phyloP scores from a whole-genome alignment of 345 rosid genomes.

The Fremontodendron californicum region DNA sequence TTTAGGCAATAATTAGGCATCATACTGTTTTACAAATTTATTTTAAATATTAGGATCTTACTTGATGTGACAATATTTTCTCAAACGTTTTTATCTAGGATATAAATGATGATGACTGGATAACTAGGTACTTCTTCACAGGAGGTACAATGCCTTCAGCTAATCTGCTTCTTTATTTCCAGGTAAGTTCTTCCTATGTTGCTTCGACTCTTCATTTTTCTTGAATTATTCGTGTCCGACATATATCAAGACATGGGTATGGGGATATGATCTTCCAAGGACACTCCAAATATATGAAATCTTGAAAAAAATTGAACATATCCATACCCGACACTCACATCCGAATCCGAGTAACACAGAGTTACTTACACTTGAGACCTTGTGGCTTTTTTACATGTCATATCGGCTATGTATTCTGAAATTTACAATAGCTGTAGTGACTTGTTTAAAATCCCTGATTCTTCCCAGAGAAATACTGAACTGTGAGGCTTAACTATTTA shows the following conservation, averaged over 20 bases:
- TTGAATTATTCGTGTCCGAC: no score
- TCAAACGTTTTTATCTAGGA: slow-evolving; percentile 36
- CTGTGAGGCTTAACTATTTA: neutral
- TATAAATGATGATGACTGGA: slow-evolving; percentile 86
- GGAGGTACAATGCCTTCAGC: slow-evolving; percentile 95
- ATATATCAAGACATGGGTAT: no score
- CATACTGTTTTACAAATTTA: no score
- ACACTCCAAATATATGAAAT: no score
- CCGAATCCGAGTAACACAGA: no score
- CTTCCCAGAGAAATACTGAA: neutral
- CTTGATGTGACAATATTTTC: neutral
- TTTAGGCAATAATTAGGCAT: neutral
- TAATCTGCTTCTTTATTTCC: slow-evolving; percentile 82
- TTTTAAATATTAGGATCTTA: neutral
- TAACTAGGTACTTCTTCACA: slow-evolving; percentile 75
- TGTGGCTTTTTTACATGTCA: neutral
- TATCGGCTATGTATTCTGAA: neutral
- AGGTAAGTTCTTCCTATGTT: slow-evolving; percentile 55
- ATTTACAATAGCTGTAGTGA: slow-evolving; percentile 15
- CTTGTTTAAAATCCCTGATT: no score
- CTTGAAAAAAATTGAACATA: no score
- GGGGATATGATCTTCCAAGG: no score
- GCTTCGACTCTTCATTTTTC: no score
- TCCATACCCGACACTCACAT: no score
- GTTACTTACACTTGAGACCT: no score